Percentiles rank a stretch among this genome's conserved stretches.
These are phyloP conservation scores for Globisporangium canariense DNA, from an alignment of 352 stramenopile species.

Conservation along the genomic window DNA sequence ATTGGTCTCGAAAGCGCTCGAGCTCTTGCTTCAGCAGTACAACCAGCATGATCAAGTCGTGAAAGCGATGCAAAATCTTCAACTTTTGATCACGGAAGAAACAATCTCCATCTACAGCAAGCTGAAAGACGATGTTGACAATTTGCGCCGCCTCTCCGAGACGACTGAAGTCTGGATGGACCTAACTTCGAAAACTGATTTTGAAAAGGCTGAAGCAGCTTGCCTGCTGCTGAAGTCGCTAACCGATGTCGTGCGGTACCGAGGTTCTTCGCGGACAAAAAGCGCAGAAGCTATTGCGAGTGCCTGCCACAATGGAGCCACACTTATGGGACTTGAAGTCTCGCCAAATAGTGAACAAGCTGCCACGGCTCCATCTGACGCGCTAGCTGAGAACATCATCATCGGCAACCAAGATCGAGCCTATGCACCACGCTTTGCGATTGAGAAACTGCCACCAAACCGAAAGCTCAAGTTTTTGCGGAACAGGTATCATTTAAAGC, in stretches of 20 bases:
- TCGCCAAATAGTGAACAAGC: neutral
- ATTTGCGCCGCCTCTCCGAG: slow-evolving; percentile 54
- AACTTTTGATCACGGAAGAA: slow-evolving; percentile 56
- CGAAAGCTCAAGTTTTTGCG: slow-evolving; percentile 34
- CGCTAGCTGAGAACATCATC: neutral
- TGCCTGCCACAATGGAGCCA: neutral
- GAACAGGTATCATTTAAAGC: slow-evolving; percentile 32
- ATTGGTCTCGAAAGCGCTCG: slow-evolving; percentile 65
- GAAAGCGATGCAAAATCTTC: slow-evolving; percentile 58
- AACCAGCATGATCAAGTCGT: slow-evolving; percentile 72
- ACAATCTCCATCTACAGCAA: slow-evolving; percentile 67
- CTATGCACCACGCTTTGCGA: slow-evolving; percentile 23
- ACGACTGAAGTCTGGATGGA: slow-evolving; percentile 84
- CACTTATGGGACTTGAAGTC: neutral
- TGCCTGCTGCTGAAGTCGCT: slow-evolving; percentile 48
- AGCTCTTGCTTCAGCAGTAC: slow-evolving; percentile 68
- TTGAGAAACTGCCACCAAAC: slow-evolving; percentile 50
- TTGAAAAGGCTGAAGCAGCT: slow-evolving; percentile 48
- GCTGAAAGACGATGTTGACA: slow-evolving; percentile 64
- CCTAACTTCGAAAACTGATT: slow-evolving; percentile 68
- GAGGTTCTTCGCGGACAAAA: neutral
- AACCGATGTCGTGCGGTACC: slow-evolving; percentile 26
- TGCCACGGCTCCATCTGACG: neutral
- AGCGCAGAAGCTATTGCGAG: neutral
- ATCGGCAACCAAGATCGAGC: slow-evolving; percentile 4